Evolutionary conservation across 768 basidiomycete species (phyloP).

Genomic region (Calocybe cyanea): DNA sequence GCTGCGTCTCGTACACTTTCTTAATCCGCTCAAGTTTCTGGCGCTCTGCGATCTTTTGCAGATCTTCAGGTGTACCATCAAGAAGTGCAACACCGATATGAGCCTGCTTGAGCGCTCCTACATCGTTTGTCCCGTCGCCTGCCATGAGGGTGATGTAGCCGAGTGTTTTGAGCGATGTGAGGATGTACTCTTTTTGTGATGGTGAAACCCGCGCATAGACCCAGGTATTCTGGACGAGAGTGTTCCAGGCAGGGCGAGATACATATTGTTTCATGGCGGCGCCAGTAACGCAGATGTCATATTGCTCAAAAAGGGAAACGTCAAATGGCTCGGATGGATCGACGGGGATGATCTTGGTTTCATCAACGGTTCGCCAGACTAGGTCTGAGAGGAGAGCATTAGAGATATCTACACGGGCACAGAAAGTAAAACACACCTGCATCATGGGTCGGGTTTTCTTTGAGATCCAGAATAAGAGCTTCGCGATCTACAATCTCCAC

Average conservation of each 20-base stretch:
- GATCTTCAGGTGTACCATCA: constrained; percentile 87
- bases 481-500: constrained; percentile 98
- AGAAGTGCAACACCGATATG: constrained; percentile 79
- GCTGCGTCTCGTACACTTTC: constrained; percentile 95
- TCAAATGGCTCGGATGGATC: constrained; percentile 80
- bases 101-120: constrained; percentile 96
- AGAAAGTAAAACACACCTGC: constrained; percentile 45
- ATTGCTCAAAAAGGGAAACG: constrained; percentile 68
- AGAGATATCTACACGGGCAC: neutral
- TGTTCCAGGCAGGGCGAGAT: constrained; percentile 62
- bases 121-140: constrained; percentile 98
- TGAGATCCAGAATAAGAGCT: constrained; percentile 86
- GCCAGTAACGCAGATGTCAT: constrained; percentile 97
- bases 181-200: constrained; percentile 90
- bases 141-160: constrained; percentile 97
- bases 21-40: constrained; percentile 88
- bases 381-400: constrained; percentile 50
- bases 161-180: constrained; percentile 82
- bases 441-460: constrained; percentile 71
- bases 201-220: constrained; percentile 99
- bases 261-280: constrained; percentile 89
- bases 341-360: constrained; percentile 83
- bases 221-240: constrained; percentile 92
- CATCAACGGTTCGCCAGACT: constrained; percentile 92
- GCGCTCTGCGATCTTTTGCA: constrained; percentile 91